Evolutionary conservation across 352 stramenopile genomes (phyloP).

Genomic region (Globisporangium orthogonon): DNA sequence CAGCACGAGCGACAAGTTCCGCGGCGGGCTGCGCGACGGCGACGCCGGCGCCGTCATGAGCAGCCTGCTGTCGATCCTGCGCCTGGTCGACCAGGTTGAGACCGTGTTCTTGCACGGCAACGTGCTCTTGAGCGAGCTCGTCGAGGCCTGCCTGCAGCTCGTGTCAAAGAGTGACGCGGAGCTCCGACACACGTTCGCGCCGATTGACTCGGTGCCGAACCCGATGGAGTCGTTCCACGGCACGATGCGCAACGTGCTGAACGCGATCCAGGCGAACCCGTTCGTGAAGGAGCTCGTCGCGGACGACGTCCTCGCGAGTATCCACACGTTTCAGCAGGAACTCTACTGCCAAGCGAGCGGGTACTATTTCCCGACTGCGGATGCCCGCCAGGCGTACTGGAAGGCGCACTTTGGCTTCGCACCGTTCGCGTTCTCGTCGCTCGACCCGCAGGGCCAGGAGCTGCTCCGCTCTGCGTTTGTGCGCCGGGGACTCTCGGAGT

Average conservation of each 20-base stretch:
- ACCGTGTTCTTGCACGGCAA: constrained; percentile 69
- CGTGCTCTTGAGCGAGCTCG: constrained; percentile 48
- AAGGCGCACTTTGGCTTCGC: constrained; percentile 57
- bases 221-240: constrained; percentile 73
- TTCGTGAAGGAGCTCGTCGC: constrained; percentile 59
- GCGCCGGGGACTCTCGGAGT: constrained; percentile 29
- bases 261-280: constrained; percentile 57
- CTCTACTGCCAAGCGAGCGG: constrained; percentile 74
- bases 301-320: constrained; percentile 41
- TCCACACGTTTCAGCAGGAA: constrained; percentile 52
- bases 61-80: constrained; percentile 53
- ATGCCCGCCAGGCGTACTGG: constrained; percentile 49
- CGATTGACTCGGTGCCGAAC: constrained; percentile 57
- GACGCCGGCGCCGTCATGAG: constrained; percentile 57
- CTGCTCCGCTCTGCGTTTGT: constrained; percentile 41
- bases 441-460: constrained; percentile 1
- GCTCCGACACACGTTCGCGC: constrained; percentile 31
- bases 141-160: constrained; percentile 47
- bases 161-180: constrained; percentile 32
- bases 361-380: constrained; percentile 51
- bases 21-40: constrained; percentile 37
- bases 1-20: constrained; percentile 57
- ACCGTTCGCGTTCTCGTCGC: constrained; percentile 19
- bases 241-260: constrained; percentile 66
- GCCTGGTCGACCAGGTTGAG: constrained; percentile 69